Evolutionary conservation across 805 yeast species (phyloP), one percentile per base, ranked within the genome.

Genomic region (Yamadazyma paraphyllophila): DNA sequence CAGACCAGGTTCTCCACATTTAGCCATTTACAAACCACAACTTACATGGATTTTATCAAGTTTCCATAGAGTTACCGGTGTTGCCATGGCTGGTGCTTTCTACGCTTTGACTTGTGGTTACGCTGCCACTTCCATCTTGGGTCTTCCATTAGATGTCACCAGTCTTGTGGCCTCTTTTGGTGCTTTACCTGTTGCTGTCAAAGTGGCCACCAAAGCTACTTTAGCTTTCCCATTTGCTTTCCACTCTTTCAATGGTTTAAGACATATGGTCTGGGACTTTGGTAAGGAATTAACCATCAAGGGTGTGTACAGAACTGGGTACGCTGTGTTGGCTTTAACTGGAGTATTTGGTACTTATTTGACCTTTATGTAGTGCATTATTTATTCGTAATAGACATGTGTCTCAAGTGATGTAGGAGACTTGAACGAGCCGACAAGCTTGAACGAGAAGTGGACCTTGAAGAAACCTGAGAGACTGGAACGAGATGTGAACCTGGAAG

Each of bases 261-360:
- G 99, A 79, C 99, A 94, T 67, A 73, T 92, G 67, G 62, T 88
- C 45, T 94, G 99, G 99, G 99, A 94, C 66, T 65, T 82, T 44
- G 96, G 96, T 65, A 75, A 72, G 55, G 87, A 85, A 67, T 77
- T 92, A 63, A 78, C 90, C 50, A 61, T 88, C 56, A 81, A 85
- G 62, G 97, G 96, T 56, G 97, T 94, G 47, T 86, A 87, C 81
- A 81, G 85, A 71, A 90, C 97, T 31, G 98, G 97, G 52, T 88
- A 88, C 69, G 72, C 80, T 39, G 96, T 89, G 14, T 65, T 90
- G 47, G 97, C 83, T 25, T 71, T 80, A 56, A 71, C 82, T 17
- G 80, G 76, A 29, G 49, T 74, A 33, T 51, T 82, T 20, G 88
- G 96, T 45, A 58, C 88, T 14, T 77, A 77, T 62, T 68, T 82